phyloP scores from a whole-genome alignment of 2,329 filamentous ascomycete genomes.

The Fusarium brevicatenulatum region DNA sequence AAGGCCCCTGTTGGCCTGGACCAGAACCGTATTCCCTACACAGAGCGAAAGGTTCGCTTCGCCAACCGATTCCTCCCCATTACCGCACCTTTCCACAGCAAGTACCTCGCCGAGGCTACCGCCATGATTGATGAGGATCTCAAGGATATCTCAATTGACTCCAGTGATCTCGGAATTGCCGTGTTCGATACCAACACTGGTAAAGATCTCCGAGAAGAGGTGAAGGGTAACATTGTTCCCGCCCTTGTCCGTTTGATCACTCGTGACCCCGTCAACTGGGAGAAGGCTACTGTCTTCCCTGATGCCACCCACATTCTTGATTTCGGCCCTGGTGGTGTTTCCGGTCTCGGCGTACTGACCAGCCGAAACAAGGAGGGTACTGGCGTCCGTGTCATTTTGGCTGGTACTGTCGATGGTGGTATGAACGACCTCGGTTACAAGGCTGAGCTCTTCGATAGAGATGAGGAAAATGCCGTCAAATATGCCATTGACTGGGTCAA shows the following conservation, averaged over 20 bases:
- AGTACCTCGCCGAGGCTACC: conserved; percentile 86
- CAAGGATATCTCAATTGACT: conserved; percentile 80
- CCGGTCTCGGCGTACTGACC: conserved; percentile 92
- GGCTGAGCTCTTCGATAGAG: conserved; percentile 95
- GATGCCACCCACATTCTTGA: conserved; percentile 93
- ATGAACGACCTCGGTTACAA: conserved; percentile 96
- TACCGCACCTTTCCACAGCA: conserved; percentile 97
- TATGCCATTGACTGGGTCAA: conserved; percentile 98
- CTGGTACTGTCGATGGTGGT: conserved; percentile 90
- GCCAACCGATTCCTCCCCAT: conserved; percentile 97
- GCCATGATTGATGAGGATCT: conserved; percentile 87
- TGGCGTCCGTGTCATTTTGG: conserved; percentile 94
- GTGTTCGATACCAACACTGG: conserved; percentile 93
- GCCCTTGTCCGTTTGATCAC: conserved; percentile 92
- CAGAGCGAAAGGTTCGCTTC: conserved; percentile 95
- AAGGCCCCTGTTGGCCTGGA: conserved; percentile 98
- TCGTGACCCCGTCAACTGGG: conserved; percentile 94
- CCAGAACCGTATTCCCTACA: conserved; percentile 93
- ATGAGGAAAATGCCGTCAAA: conserved; percentile 93
- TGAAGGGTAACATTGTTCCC: conserved; percentile 83
- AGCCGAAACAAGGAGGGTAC: conserved; percentile 99
- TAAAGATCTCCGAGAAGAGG: conserved; percentile 78
- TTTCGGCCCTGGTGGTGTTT: conserved; percentile 96
- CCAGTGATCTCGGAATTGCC: conserved; percentile 79
- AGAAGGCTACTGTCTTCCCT: conserved; percentile 90